Base-by-base conservation (phyloP, 192 early-diverging fungal species). In the Coemansia sp. region DNA sequence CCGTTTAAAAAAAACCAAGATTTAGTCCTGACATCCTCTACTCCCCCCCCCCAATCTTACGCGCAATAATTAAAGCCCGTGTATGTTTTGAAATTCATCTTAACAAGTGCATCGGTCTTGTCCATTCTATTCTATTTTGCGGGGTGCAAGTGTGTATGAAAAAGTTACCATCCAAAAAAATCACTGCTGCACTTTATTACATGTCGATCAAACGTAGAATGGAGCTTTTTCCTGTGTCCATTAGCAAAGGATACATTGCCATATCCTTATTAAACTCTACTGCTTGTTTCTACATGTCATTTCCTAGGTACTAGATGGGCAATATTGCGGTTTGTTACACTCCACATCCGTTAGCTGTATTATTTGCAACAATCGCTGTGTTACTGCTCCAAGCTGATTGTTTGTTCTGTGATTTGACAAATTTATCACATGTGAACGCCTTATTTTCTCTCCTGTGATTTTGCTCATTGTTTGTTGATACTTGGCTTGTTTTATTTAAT, bases 351-450 rank as follows among this genome's bases (percentile, higher is more conserved):
- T 14, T 14, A 16, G 38, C 16, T 44, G 38, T 44, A 16, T 44
- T 44, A 44, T 44, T 44, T 44, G 38, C 2, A 44, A 10, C n/a
- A 14, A 16, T 44, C 38, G 12, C 38, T 16, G 38, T 14, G 38
- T 44, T 44, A 44, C 38, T 44, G 38, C 38, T 9, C 38, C 14
- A 14, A 16, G 14, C 16, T 16, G 38, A 44, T 44, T 44, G 38
- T 44, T 44, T 44, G 38, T 16, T 44, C 38, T 16, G 38, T 4
- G 38, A 44, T 44, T 44, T 44, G 12, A 47, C 19, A 38, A 59
- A 48, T 44, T 27, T 59, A 50, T 44, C 24, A 27, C 56, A 58
- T 24, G 56, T 44, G 44, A 49, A 32, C 27, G 27, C 12, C 49
- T 51, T n/a, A 7, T 31, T 9, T 32, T 48, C 8, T 31, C 59